Evolutionary conservation across 2,329 filamentous ascomycete genomes (phyloP), one percentile per base, ranked within the genome.

Genomic region (Gaeumannomyces tritici): DNA sequence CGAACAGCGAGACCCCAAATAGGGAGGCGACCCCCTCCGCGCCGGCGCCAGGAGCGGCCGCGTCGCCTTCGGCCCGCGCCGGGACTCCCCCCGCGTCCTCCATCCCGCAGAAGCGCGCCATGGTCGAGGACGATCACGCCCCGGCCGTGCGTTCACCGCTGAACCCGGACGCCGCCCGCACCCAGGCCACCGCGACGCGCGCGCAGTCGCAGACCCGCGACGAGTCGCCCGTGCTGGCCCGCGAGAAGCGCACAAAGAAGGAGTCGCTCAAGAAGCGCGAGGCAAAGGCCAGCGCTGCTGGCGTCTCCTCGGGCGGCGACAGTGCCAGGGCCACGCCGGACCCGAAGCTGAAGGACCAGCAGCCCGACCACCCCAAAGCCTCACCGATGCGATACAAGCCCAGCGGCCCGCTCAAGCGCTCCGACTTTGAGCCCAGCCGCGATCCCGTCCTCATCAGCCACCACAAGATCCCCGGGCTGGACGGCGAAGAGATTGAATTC

Each of bases 141-240:
- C 89, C 89, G 5, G 81, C 86, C 15, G 80, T 91, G 2, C 85
- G 89, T 3, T 93, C 89, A 13, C 89, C 89, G 31, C 82, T 93
- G 65, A 92, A 92, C 68, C 86, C 87, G 58, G 85, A 88, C 57
- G 79, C 81, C 65, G 83, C 66, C 12, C 57, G 57, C 15, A 31
- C 57, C 27, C 60, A 29, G 54, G 60, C 55, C 21, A 35, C 33
- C 42, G 18, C 21, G 18, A 11, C 59, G 13, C 33, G 35, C 9
- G 57, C 57, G 4, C 60, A 61, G 55, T 55, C 57, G 12, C 56
- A 31, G 8, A 31, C 61, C n/a, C 35, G 72, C 64, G 69, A 78
- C 62, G 76, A 78, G 12, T 65, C 67, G 59, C 72, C 71, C 11
- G 65, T 70, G 24, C 73, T 75, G 67, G 70, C 73, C 15, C 80